Conservation (phyloP, 495 filamentous ascomycete species). For the Podospora conica region DNA sequence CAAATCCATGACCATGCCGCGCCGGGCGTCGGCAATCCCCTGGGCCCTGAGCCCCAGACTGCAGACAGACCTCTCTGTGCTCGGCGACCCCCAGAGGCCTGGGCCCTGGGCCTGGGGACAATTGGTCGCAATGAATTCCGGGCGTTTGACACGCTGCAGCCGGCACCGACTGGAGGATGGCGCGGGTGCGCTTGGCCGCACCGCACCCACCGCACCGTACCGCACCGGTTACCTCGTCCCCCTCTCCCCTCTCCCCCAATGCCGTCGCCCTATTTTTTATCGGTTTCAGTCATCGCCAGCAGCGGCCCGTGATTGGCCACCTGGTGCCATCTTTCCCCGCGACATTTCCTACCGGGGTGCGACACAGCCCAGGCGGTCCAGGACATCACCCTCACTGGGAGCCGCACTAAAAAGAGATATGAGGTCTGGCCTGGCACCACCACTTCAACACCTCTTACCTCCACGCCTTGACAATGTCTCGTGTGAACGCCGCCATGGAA, state of each 20-base stretch:
- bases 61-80: no score
- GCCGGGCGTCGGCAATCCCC: neutral
- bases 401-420: conserved; percentile 20
- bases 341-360: conserved; percentile 11
- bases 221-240: conserved; percentile 14
- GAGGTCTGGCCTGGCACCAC: conserved; percentile 8
- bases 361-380: conserved; percentile 1
- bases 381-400: conserved; percentile 7
- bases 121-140: conserved; percentile 18
- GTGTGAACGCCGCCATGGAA: conserved; percentile 17
- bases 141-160: conserved; percentile 12
- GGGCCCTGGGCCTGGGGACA: conserved; percentile 7
- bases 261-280: conserved; percentile 23
- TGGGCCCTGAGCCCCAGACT: neutral
- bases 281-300: conserved; percentile 20
- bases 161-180: conserved; percentile 1
- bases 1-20: no score
- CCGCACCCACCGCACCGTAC: neutral
- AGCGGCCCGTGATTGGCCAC: conserved; percentile 17
- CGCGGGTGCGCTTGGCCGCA: conserved; percentile 16
- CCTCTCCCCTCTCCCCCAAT: neutral
- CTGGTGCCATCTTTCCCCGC: conserved; percentile 8
- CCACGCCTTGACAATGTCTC: neutral
- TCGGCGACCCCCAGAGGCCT: conserved; percentile 4
- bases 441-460: neutral